A percentile compares a stretch with the other conserved stretches of the same genome.
Evolutionary conservation across 257 asterid species (phyloP).

Genomic region (Gentiana macrophylla): DNA sequence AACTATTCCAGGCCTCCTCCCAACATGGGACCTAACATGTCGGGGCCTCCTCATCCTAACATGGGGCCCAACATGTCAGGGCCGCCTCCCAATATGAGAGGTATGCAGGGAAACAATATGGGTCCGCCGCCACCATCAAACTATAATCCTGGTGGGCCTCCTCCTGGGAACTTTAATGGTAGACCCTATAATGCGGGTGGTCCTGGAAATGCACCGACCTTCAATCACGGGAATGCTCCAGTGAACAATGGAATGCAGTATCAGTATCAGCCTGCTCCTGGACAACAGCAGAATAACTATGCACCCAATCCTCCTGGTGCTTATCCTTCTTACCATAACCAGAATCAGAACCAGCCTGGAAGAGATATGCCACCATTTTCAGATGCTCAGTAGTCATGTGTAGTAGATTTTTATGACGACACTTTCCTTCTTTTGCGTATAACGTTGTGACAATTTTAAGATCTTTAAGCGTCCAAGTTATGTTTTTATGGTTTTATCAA

Average conservation of each 20-base stretch:
- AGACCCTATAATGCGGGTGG: conserved; percentile 22
- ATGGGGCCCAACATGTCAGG: conserved; percentile 16
- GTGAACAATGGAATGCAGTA: conserved; percentile 11
- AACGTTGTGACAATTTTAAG: too few species aligned
- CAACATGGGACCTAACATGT: conserved; percentile 11
- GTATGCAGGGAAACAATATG: neutral
- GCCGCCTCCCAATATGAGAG: conserved; percentile 5
- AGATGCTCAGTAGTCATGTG: conserved; percentile 8
- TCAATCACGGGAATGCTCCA: conserved; percentile 17
- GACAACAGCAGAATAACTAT: conserved; percentile 26
- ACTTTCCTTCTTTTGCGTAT: neutral
- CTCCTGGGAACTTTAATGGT: conserved; percentile 21
- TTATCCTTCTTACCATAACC: conserved; percentile 24
- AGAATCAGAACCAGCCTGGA: conserved; percentile 39
- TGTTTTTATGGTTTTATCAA: neutral
- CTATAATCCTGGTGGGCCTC: neutral
- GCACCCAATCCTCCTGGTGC: conserved; percentile 22
- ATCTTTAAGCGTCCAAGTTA: neutral
- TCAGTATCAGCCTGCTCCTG: conserved; percentile 28
- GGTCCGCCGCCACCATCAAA: conserved; percentile 1
- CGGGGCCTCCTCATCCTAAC: conserved; percentile 8
- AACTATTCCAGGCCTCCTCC: conserved; percentile 28
- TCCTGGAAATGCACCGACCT: conserved; percentile 19
- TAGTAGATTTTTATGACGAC: conserved; percentile 14
- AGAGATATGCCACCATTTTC: conserved; percentile 32